Percentiles rank a stretch among this genome's conserved stretches.
Conservation (phyloP, 345 rosid species). For the Eucalyptus leucophloia region DNA sequence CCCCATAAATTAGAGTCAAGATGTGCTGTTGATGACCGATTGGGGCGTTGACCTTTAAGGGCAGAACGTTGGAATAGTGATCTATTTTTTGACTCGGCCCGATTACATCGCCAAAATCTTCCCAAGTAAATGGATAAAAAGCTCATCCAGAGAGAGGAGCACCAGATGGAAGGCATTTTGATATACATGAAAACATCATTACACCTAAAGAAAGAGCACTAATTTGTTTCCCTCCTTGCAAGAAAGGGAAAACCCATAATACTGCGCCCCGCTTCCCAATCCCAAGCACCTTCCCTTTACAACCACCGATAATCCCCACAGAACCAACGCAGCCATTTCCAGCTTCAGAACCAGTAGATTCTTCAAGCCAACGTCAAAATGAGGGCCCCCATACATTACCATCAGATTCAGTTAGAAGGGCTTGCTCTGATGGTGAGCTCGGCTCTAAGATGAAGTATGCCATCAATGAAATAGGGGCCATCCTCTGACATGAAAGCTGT, state of each 20-base stretch:
- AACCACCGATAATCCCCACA: not conserved
- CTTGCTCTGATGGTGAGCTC: conserved; percentile 33
- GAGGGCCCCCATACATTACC: not conserved
- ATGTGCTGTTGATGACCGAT: not conserved
- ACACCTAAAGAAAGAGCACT: not conserved
- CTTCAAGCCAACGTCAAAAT: not conserved
- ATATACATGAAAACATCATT: not conserved
- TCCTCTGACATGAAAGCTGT: conserved; percentile 44
- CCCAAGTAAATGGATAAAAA: not conserved
- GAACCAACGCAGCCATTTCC: not conserved
- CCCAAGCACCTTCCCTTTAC: not conserved
- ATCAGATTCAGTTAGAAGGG: conserved; percentile 6
- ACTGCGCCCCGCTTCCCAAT: not conserved
- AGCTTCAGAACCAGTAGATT: not conserved
- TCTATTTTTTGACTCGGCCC: not conserved
- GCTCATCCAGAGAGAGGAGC: not conserved
- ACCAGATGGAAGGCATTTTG: not conserved
- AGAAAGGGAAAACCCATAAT: not conserved
- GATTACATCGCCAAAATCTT: not conserved
- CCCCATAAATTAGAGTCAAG: not conserved
- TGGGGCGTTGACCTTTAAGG: not conserved
- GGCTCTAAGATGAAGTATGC: conserved; percentile 67
- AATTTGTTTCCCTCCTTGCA: not conserved
- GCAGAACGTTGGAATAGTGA: not conserved
- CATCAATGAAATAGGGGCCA: conserved; percentile 52